Base-by-base conservation (phyloP, 768 basidiomycete species). In the Phlebiopsis flavidoalba region DNA sequence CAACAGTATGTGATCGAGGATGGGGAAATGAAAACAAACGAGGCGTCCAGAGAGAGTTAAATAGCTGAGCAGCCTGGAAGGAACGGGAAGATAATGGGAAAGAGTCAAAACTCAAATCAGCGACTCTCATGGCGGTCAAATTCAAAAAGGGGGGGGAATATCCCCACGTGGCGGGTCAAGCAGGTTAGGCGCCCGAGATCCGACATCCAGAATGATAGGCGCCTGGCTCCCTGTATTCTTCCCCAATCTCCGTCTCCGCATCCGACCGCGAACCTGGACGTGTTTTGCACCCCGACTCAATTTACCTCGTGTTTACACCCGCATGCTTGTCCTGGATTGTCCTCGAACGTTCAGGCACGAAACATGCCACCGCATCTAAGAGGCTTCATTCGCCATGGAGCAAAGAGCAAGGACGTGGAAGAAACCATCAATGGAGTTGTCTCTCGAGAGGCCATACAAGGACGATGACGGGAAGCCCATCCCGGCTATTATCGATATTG, bases 381-480 rank as follows among this genome's bases (percentile, higher is more conserved):
- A 31, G 6, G 26, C 26, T 31, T 31, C 26, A 31, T 49, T 19
- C 33, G 31, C 31, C 54, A 57, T 59, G 65, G 64, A 70, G 26
- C 26, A 31, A n/a, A 11, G 68, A 69, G 37, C 78, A 77, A 11
- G n/a, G 69, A 76, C 8, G n/a, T 88, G 85, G 82, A 85, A 81
- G 67, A 79, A 79, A 63, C 26, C n/a, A n/a, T 31, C 6, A 31
- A 75, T 86, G 40, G 86, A 74, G 61, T 74, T 93, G 10, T 86
- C 89, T 1, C 79, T 94, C 35, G 91, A 94, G 69, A 78, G 84
- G 43, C 90, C 89, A 0, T 92, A 92, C 76, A 91, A 87, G 71
- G 87, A 91, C 67, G 91, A 93, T 64, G 73, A 80, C 40, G 90
- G 88, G 8, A 75, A 81, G 49, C 78, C 68, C 8, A 82, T 93